These are phyloP conservation scores for Schwanniomyces vanrijiae DNA, from an alignment of 805 yeast genomes.

Conservation along the genomic window DNA sequence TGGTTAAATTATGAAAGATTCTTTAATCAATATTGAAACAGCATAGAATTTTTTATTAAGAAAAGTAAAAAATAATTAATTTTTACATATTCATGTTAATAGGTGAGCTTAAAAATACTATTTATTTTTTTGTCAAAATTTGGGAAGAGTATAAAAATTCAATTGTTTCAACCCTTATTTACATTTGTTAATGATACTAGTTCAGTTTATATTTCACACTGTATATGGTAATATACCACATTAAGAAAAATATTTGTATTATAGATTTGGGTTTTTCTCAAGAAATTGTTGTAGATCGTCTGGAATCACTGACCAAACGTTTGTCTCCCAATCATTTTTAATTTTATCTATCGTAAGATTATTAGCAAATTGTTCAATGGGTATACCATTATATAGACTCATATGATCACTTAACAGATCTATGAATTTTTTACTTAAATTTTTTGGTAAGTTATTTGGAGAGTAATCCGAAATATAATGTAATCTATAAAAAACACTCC, in stretches of 20 bases:
- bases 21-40: constrained; percentile 1
- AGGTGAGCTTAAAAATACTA: constrained; percentile 5
- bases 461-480: constrained; percentile 45
- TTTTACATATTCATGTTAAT: constrained; percentile 5
- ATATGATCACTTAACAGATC: constrained; percentile 18
- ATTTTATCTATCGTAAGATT: constrained; percentile 16
- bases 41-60: constrained; percentile 3
- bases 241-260: constrained; percentile 5
- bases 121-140: constrained; percentile 3
- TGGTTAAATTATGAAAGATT: constrained; percentile 55
- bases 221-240: constrained; percentile 16
- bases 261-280: constrained; percentile 9
- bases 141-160: neutral
- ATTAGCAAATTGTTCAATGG: constrained; percentile 11
- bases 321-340: constrained; percentile 12
- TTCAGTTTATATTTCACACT: constrained; percentile 5
- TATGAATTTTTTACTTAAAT: constrained; percentile 16
- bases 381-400: constrained; percentile 4
- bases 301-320: constrained; percentile 33
- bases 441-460: constrained; percentile 31
- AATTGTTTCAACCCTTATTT: neutral
- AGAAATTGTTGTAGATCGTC: constrained; percentile 27
- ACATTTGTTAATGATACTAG: constrained; percentile 6
- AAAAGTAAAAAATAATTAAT: constrained; percentile 1
- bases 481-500: constrained; percentile 63